A percentile compares a stretch with the other conserved stretches of the same genome.
Evolutionary conservation across 306 rosid species (phyloP).

Genomic region (Rosa lucieae): DNA sequence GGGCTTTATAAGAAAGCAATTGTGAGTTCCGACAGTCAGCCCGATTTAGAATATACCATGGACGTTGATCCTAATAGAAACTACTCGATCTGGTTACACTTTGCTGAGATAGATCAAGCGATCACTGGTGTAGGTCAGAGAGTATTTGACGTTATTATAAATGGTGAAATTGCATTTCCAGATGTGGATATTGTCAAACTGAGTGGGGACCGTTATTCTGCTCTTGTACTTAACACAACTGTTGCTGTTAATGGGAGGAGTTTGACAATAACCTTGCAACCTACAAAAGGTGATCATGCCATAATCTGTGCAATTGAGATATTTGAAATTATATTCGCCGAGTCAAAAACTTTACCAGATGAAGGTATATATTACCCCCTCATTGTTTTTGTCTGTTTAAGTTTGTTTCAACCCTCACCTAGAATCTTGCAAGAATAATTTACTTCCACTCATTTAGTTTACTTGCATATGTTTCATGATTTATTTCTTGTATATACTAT

Average conservation of each 20-base stretch:
- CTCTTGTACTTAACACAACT: conserved; percentile 83
- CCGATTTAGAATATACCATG: conserved; percentile 60
- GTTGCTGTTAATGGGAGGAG: conserved; percentile 72
- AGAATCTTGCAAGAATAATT: neutral
- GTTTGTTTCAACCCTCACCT: neutral
- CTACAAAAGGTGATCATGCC: conserved; percentile 56
- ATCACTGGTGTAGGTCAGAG: conserved; percentile 62
- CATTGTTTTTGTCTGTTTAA: conserved; percentile 8
- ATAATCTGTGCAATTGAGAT: conserved; percentile 86
- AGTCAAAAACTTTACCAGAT: conserved; percentile 64
- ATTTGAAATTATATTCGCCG: conserved; percentile 66
- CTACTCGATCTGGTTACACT: conserved; percentile 92
- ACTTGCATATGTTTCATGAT: neutral
- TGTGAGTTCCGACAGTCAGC: conserved; percentile 60
- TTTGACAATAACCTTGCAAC: conserved; percentile 63
- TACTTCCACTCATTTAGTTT: neutral
- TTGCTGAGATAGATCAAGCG: conserved; percentile 77
- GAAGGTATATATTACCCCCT: conserved; percentile 57
- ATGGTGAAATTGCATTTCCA: conserved; percentile 51
- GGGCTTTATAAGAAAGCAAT: conserved; percentile 76
- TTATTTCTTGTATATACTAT: neutral
- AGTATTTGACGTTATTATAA: conserved; percentile 72
- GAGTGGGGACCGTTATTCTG: conserved; percentile 68
- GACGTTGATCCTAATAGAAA: conserved; percentile 89
- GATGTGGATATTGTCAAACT: conserved; percentile 67